Evolutionary conservation across 371 early-diverging fungal genomes (phyloP).

Genomic region (Apophysomyces elegans): DNA sequence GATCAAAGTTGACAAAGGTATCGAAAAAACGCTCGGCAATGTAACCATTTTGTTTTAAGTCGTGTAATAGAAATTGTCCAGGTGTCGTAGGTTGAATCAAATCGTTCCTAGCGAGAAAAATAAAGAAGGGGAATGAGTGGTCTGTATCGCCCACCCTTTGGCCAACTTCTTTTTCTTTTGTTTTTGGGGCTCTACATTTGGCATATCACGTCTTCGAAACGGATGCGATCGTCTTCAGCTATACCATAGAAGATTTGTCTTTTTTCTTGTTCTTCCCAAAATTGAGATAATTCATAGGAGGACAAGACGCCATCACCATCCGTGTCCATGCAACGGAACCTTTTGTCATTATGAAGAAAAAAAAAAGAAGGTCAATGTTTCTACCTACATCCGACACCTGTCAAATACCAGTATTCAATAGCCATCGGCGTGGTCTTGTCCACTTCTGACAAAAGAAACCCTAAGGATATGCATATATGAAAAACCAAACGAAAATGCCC

Average conservation of each 20-base stretch:
- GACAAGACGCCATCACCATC: conserved; percentile 89
- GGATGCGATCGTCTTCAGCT: conserved; percentile 33
- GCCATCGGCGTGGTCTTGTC: conserved; percentile 81
- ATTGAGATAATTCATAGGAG: conserved; percentile 82
- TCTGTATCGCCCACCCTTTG: too few species aligned
- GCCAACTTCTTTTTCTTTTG: too few species aligned
- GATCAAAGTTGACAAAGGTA: conserved; percentile 50
- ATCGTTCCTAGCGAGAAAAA: conserved; percentile 39
- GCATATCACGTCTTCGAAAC: conserved; percentile 51
- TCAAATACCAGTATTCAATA: conserved; percentile 81
- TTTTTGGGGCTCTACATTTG: conserved; percentile 38
- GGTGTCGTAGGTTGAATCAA: conserved; percentile 44
- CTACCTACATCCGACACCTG: too few species aligned
- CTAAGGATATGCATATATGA: conserved; percentile 26
- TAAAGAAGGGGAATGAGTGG: background rate
- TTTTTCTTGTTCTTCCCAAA: conserved; percentile 82
- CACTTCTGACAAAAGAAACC: conserved; percentile 88
- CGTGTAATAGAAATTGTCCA: conserved; percentile 42
- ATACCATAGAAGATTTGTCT: conserved; percentile 35
- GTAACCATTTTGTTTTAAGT: conserved; percentile 46
- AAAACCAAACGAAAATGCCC: conserved; percentile 1
- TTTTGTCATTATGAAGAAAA: conserved; percentile 8
- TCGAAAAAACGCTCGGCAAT: conserved; percentile 56
- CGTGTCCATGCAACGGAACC: conserved; percentile 87
- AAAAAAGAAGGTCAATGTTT: background rate